Evolutionary conservation across 164 flowering plant genomes (phyloP), one percentile per base, ranked within the genome.

Genomic region (Taxillus chinensis): DNA sequence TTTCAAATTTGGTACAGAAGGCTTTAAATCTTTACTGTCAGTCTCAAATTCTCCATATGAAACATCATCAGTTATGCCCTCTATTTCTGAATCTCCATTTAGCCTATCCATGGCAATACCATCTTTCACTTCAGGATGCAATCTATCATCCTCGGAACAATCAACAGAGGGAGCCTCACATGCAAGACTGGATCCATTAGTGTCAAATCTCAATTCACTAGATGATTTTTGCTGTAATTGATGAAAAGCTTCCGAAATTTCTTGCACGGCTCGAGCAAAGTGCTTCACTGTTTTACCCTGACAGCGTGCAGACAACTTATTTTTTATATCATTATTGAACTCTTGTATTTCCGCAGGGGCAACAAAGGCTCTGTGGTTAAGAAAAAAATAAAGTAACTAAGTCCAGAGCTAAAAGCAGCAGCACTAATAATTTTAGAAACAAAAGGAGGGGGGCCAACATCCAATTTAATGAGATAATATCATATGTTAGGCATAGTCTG

Each of bases 11-110:
- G 56, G 14, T 63, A 56, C 38, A 60, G 45, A 45, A 64, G 27
- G 27, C 68, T 77, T 81, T 48, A 54, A 39, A 69, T 81, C 83
- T 62, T 73, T 57, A 59, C 17, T 45, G 7, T 63, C 69, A 64
- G 37, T 60, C 45, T 69, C 82, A 58, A 55, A 67, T 55, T 62
- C 67, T 56, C 57, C 67, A 42, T 27, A 27, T 0, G 27, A 27
- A 27, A 59, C 61, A 63, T 66, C 68, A 66, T 77, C 78, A 65
- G 66, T 74, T 4, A 45, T 40, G 43, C 39, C 77, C 57, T 70
- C 75, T 46, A 62, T 53, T 55, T 17, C 39, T 10, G 65, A 57
- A 55, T 67, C 70, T 59, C 45, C 70, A 27, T 62, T 63, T 14
- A 45, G 41, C 41, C 63, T 75, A 61, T 52, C 67, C 12, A 39